These are phyloP conservation scores for Sarcomyxa edulis DNA, from an alignment of 768 basidiomycete genomes.

Conservation along the genomic window DNA sequence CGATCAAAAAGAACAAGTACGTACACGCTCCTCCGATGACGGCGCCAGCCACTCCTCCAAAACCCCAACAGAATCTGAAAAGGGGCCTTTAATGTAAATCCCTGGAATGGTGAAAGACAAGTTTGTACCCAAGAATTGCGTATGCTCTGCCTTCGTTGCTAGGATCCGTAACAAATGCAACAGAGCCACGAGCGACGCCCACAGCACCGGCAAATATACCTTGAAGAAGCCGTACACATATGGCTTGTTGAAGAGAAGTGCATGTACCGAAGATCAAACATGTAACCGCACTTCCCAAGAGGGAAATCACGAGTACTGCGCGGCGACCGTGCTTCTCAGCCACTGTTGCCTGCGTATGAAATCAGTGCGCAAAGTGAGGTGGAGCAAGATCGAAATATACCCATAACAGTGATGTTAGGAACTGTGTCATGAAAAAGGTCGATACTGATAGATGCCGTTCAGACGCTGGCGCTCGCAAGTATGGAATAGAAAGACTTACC, in stretches of 20 bases:
- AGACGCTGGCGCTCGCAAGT: constrained; percentile 3
- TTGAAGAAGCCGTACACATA: constrained; percentile 82
- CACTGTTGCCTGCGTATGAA: constrained; percentile 67
- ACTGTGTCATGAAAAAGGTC: constrained; percentile 92
- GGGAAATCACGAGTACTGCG: constrained; percentile 75
- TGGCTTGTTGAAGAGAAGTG: constrained; percentile 71
- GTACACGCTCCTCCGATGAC: constrained; percentile 80
- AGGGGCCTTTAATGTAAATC: constrained; percentile 6
- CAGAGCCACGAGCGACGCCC: constrained; percentile 88
- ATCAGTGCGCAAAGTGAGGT: constrained; percentile 11
- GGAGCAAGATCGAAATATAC: constrained; percentile 29
- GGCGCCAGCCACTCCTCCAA: constrained; percentile 90
- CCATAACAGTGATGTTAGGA: constrained; percentile 93
- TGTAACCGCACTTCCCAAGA: constrained; percentile 80
- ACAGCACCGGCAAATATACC: constrained; percentile 93
- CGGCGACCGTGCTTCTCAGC: constrained; percentile 89
- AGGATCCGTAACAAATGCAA: constrained; percentile 82
- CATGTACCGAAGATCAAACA: constrained; percentile 77
- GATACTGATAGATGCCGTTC: constrained; percentile 43
- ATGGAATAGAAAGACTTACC: constrained; percentile 36
- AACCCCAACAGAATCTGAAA: constrained; percentile 86
- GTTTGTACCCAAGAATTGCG: constrained; percentile 74
- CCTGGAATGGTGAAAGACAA: too few relatives aligned
- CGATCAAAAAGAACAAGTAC: constrained; percentile 20
- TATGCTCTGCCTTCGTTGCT: constrained; percentile 95